Base-by-base conservation (phyloP, 495 filamentous ascomycete genomes). In the Rhizodiscina lignyota region DNA sequence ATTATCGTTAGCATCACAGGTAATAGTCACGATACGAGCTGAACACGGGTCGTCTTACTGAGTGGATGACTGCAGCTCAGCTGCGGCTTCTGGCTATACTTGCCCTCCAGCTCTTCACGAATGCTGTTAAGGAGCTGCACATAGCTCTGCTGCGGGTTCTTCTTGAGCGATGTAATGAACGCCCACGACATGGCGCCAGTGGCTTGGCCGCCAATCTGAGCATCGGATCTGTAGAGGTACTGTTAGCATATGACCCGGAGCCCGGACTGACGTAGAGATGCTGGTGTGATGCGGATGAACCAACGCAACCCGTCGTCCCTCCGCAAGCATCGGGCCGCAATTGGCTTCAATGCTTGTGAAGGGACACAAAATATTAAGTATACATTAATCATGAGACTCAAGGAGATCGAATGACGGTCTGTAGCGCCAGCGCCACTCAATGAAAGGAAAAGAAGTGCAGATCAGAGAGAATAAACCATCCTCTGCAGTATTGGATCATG, bases 131-230 rank as follows among this genome's bases (percentile, higher is more conserved):
- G 67, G 41, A 97, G 58, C 58, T 92, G 81, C 36, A 96, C 82
- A 51, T 96, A 96, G 61, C 85, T 93, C 66, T 96, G 89, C 54
- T 94, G 83, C 2, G 89, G 89, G 47, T 93, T 93, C 68, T 94
- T 93, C 66, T 87, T 86, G 35, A 97, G 68, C 26, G 85, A 79
- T 4, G 66, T 77, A 54, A 97, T 86, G 55, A 97, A 97, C 4
- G 89, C 89, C 74, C 83, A 94, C 4, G 83, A 92, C 87, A 97
- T 94, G 53, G 89, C 89, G 23, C 89, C 89, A 1, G 89, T 94
- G 13, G 89, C 89, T 51, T 94, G 72, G 32, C 85, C 81, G 11
- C 66, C 70, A 36, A 77, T 76, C 31, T 64, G 57, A 12, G 67
- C 69, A 50, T 79, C 74, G 46, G 66, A 61, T 40, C 73, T 78